Conservation (phyloP, 78 protist genomes). For the Dictyostelium citrinum region DNA sequence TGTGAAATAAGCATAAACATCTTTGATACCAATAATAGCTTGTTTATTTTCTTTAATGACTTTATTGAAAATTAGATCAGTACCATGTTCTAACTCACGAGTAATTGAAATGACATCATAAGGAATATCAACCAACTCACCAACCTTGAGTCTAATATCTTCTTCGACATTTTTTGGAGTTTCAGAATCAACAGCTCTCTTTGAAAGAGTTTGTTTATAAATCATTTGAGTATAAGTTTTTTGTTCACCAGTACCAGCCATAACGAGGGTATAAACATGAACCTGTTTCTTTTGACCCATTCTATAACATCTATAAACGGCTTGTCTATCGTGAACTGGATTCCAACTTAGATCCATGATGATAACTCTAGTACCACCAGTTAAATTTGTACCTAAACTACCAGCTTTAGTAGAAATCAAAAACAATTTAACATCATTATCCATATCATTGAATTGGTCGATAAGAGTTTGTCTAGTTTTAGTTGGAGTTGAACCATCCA, state of each 20-base stretch:
- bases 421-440: not conserved
- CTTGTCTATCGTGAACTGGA: conserved; percentile 90
- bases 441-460: conserved; percentile 23
- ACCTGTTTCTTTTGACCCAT: conserved; percentile 93
- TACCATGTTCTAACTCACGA: not conserved
- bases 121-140: not conserved
- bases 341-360: conserved; percentile 93
- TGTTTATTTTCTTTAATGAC: not conserved
- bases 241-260: conserved; percentile 93
- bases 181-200: conserved; percentile 44
- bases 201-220: conserved; percentile 91
- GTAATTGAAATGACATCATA: not conserved
- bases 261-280: conserved; percentile 85
- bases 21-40: not conserved
- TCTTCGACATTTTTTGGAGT: conserved; percentile 13
- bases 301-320: conserved; percentile 96
- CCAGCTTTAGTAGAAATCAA: conserved; percentile 75
- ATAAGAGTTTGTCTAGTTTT: conserved; percentile 21
- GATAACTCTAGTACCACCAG: conserved; percentile 95
- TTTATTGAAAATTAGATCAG: conserved; percentile 1
- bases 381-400: conserved; percentile 96
- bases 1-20: not conserved
- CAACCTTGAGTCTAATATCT: not conserved
- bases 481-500: conserved; percentile 51
- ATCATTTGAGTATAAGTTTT: conserved; percentile 91